phyloP scores from a whole-genome alignment of 352 stramenopile species.

The Globisporangium lucens region DNA sequence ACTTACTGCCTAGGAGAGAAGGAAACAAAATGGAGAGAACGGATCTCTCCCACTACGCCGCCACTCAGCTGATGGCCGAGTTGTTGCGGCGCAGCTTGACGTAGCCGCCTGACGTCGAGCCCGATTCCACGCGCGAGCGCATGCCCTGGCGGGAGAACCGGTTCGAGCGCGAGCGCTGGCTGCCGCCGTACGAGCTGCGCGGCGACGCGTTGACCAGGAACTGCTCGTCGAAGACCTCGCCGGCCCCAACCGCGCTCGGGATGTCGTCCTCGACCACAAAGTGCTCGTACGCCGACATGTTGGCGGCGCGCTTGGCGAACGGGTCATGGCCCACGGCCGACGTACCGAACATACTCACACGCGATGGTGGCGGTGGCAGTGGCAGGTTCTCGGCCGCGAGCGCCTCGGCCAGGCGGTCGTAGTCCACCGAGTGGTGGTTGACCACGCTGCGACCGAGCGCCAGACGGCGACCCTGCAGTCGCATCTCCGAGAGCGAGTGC shows the following conservation, averaged over 20 bases:
- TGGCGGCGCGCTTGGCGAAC: slow-evolving; percentile 34
- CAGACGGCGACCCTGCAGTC: slow-evolving; percentile 30
- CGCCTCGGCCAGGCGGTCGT: slow-evolving; percentile 39
- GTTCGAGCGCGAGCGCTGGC: slow-evolving; percentile 19
- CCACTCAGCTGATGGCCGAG: neutral
- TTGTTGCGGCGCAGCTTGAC: slow-evolving; percentile 7
- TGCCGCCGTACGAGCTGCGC: slow-evolving; percentile 17
- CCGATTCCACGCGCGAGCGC: slow-evolving; percentile 16
- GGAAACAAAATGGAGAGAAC: neutral
- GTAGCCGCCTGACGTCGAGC: slow-evolving; percentile 8
- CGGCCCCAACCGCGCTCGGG: slow-evolving; percentile 3
- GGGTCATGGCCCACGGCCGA: slow-evolving; percentile 47
- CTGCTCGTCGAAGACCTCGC: slow-evolving; percentile 45
- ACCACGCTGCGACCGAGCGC: slow-evolving; percentile 53
- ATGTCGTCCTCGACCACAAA: slow-evolving; percentile 47
- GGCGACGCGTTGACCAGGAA: slow-evolving; percentile 32
- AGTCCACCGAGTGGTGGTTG: slow-evolving; percentile 65
- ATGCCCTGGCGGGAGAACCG: slow-evolving; percentile 18
- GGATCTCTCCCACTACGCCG: neutral
- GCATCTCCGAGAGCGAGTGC: slow-evolving; percentile 41
- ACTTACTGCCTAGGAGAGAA: neutral
- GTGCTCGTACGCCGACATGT: slow-evolving; percentile 59
- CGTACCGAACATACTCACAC: slow-evolving; percentile 68
- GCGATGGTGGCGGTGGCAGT: slow-evolving; percentile 47
- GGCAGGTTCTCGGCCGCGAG: slow-evolving; percentile 39